A percentile compares a stretch with the other conserved stretches of the same genome.
Evolutionary conservation across 441 rosid genomes (phyloP).

Genomic region (Brassica hybrid): DNA sequence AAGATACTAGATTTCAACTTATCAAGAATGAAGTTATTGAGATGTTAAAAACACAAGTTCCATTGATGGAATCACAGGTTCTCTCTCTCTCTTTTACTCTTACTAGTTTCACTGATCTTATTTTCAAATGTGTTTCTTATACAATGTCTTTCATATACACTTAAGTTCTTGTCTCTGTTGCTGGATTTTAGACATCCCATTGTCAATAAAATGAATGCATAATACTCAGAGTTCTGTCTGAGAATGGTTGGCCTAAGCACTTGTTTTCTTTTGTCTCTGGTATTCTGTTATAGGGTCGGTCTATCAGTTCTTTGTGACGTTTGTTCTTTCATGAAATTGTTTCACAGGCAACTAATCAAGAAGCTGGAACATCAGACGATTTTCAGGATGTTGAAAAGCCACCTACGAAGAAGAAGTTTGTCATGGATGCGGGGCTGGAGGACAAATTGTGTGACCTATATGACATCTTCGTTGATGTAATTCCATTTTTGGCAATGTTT

Average conservation of each 20-base stretch:
- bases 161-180: conserved; percentile 16
- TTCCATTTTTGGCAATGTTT: neutral
- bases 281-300: neutral
- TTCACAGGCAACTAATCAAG: conserved; percentile 60
- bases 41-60: conserved; percentile 63
- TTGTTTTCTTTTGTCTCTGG: no score
- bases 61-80: conserved; percentile 67
- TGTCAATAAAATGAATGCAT: conserved; percentile 7
- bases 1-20: conserved; percentile 78
- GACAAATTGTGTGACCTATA: conserved; percentile 93
- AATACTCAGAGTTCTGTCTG: conserved; percentile 15
- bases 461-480: conserved; percentile 92
- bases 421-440: conserved; percentile 76
- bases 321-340: neutral
- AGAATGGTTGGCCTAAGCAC: neutral
- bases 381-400: conserved; percentile 68
- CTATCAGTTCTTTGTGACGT: neutral
- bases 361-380: conserved; percentile 68
- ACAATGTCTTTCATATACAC: neutral
- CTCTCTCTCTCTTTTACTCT: conserved; percentile 13
- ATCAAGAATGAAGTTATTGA: conserved; percentile 87
- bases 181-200: conserved; percentile 7
- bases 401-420: conserved; percentile 55
- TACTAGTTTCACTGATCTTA: no score
- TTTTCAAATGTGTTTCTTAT: neutral